Evolutionary conservation across 1,284 basidiomycete species (phyloP).

Genomic region (Trichosporon asahii): DNA sequence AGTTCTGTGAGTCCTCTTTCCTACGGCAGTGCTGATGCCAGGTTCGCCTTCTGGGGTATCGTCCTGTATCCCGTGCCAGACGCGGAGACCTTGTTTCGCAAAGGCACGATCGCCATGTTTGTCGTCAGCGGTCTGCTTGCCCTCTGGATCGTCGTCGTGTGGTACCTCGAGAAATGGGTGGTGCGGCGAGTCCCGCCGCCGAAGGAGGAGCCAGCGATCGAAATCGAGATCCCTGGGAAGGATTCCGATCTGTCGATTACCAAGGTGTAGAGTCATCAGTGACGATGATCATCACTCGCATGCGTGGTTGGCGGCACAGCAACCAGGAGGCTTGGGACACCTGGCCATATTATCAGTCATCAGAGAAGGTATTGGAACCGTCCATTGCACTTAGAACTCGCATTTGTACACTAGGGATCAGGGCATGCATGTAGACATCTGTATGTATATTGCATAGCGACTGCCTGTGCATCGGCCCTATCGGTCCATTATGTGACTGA

Average conservation of each 20-base stretch:
- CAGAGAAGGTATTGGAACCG: no score
- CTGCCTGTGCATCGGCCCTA: not conserved
- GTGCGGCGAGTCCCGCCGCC: not conserved
- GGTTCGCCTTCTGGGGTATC: constrained; percentile 18
- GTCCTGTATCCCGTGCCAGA: constrained; percentile 19
- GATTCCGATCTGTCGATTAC: not conserved
- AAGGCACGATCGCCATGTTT: constrained; percentile 67
- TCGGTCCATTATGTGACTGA: not conserved
- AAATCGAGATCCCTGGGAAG: not conserved
- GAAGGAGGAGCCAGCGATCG: not conserved
- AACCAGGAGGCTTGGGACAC: no score
- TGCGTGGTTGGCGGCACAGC: no score
- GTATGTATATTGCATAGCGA: no score
- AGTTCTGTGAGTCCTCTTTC: not conserved
- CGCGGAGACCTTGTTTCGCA: constrained; percentile 9
- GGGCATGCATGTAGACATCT: not conserved
- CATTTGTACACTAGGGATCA: not conserved
- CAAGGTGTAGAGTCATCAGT: not conserved
- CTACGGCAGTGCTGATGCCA: not conserved
- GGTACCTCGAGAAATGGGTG: constrained; percentile 4
- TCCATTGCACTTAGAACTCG: not conserved
- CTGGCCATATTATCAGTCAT: no score
- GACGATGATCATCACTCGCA: no score
- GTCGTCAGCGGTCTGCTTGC: constrained; percentile 72
- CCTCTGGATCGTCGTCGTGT: not conserved